phyloP scores from a whole-genome alignment of 1,284 basidiomycete genomes.

The Fistulinella cinereoalba region DNA sequence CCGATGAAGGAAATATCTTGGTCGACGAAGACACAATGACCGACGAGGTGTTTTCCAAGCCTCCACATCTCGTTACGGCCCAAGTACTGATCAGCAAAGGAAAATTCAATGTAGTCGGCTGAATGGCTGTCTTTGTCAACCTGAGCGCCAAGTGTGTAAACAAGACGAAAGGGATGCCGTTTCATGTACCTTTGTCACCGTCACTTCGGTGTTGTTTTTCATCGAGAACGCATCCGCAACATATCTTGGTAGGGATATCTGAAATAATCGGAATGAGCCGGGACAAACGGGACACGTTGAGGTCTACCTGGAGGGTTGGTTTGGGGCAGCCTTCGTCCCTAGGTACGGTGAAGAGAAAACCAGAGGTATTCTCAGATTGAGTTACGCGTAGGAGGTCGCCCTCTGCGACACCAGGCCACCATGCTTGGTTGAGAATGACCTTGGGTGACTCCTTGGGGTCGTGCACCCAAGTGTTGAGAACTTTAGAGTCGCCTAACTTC shows the following conservation, averaged over 20 bases:
- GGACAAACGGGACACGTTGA: constrained; percentile 4
- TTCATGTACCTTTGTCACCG: constrained; percentile 57
- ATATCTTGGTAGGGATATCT: constrained; percentile 73
- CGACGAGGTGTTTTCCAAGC: constrained; percentile 71
- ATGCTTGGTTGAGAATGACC: constrained; percentile 66
- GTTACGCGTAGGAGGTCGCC: constrained; percentile 67
- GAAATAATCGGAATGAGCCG: constrained; percentile 7
- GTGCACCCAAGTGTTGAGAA: constrained; percentile 71
- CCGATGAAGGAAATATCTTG: constrained; percentile 78
- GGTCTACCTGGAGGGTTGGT: constrained; percentile 60
- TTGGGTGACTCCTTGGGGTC: constrained; percentile 58
- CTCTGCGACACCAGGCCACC: constrained; percentile 71
- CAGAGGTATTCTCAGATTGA: constrained; percentile 42
- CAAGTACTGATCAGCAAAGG: constrained; percentile 89
- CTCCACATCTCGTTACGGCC: constrained; percentile 94
- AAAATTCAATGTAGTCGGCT: constrained; percentile 84
- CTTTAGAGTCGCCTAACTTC: constrained; percentile 57
- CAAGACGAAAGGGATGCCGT: not conserved
- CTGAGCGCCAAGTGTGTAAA: constrained; percentile 37
- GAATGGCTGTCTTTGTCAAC: constrained; percentile 62
- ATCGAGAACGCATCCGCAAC: constrained; percentile 68
- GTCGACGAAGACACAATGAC: constrained; percentile 69
- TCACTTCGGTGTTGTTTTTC: constrained; percentile 69
- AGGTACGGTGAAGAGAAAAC: constrained; percentile 64
- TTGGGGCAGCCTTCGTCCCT: constrained; percentile 59